phyloP scores from a whole-genome alignment of 2,329 filamentous ascomycete species.

The Apiospora malaysiana region DNA sequence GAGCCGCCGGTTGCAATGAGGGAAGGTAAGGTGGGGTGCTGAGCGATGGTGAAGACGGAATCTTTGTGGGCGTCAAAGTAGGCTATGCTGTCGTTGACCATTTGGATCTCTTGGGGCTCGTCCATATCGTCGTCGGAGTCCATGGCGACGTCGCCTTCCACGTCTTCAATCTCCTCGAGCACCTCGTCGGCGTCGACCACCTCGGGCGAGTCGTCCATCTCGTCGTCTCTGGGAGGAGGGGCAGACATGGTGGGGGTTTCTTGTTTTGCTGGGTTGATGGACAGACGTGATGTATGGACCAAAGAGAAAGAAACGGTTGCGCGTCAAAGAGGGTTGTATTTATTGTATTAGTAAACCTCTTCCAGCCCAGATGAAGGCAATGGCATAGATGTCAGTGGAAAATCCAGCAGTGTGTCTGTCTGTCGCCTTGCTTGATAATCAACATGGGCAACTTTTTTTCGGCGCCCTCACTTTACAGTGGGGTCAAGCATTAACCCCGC shows the following conservation, averaged over 20 bases:
- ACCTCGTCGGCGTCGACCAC: slow-evolving; percentile 80
- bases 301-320: background rate
- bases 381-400: background rate
- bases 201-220: slow-evolving; percentile 64
- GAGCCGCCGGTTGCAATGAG: slow-evolving; percentile 87
- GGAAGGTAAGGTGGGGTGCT: slow-evolving; percentile 79
- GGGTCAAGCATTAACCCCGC: slow-evolving; percentile 2
- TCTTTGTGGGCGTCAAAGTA: slow-evolving; percentile 92
- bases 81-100: slow-evolving; percentile 91
- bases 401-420: background rate
- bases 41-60: slow-evolving; percentile 92
- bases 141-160: slow-evolving; percentile 78
- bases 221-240: slow-evolving; percentile 47
- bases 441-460: slow-evolving; percentile 1
- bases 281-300: background rate
- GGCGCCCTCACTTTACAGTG: slow-evolving; percentile 12
- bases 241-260: slow-evolving; percentile 36
- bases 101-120: slow-evolving; percentile 70
- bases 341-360: background rate
- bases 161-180: slow-evolving; percentile 68
- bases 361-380: background rate
- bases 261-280: background rate
- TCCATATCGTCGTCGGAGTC: slow-evolving; percentile 68
- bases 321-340: too few species aligned
- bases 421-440: slow-evolving; percentile 6